Evolutionary conservation across 352 stramenopile genomes (phyloP).

Genomic region (Pythium volutum): DNA sequence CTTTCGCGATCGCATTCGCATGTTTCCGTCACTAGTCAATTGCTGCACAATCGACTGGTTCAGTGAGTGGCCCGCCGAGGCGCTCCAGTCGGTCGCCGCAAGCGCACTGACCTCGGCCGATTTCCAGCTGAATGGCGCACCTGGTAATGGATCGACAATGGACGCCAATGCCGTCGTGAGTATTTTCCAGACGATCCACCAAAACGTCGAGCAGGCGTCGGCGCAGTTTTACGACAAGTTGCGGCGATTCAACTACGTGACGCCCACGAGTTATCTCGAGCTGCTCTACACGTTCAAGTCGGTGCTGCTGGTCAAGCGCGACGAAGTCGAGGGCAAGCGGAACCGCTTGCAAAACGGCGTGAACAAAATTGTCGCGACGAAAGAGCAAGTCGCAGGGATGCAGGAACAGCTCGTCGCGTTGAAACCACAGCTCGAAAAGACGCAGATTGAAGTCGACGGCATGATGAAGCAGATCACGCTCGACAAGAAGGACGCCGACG

Average conservation of each 20-base stretch:
- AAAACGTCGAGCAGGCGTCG: slow-evolving; percentile 84
- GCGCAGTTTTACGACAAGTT: slow-evolving; percentile 86
- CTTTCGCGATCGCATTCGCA: slow-evolving; percentile 91
- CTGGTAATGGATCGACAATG: slow-evolving; percentile 33
- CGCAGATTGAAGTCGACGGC: slow-evolving; percentile 90
- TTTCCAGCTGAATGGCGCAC: slow-evolving; percentile 48
- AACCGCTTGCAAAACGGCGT: slow-evolving; percentile 89
- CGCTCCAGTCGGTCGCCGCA: slow-evolving; percentile 75
- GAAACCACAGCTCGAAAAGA: slow-evolving; percentile 90
- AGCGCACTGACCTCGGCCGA: slow-evolving; percentile 58
- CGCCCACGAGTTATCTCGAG: slow-evolving; percentile 92
- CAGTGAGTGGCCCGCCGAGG: slow-evolving; percentile 82
- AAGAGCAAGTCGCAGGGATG: slow-evolving; percentile 90
- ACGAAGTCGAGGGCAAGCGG: slow-evolving; percentile 85
- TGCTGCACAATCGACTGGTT: slow-evolving; percentile 91
- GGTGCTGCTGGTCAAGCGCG: slow-evolving; percentile 84
- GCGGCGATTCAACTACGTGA: slow-evolving; percentile 92
- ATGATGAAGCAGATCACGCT: slow-evolving; percentile 94
- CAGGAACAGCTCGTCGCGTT: slow-evolving; percentile 91
- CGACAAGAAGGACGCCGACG: slow-evolving; percentile 90
- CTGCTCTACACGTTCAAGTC: slow-evolving; percentile 92
- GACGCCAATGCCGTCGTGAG: slow-evolving; percentile 55
- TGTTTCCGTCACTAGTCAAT: slow-evolving; percentile 89
- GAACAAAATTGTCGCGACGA: slow-evolving; percentile 92
- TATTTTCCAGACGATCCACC: slow-evolving; percentile 86